Conservation (phyloP, 2,329 filamentous ascomycete genomes). For the Penicillium digitatum region DNA sequence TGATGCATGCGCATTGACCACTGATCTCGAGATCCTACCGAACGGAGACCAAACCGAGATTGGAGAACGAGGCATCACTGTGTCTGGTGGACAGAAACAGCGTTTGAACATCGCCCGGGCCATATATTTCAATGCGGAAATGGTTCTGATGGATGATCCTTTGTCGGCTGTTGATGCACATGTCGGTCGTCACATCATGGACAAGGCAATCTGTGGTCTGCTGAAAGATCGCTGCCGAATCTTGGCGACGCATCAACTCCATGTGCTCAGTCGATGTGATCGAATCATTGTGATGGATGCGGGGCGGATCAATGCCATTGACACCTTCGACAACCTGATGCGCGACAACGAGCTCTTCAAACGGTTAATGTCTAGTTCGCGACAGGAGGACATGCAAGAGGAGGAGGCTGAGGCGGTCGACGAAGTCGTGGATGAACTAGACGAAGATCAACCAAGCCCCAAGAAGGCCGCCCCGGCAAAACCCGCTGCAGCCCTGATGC, state of each 20-base stretch:
- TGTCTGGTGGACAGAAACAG: slow-evolving; percentile 94
- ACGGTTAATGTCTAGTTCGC: slow-evolving; percentile 72
- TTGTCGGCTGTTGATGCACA: slow-evolving; percentile 55
- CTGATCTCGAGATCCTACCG: slow-evolving; percentile 90
- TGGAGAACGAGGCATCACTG: slow-evolving; percentile 89
- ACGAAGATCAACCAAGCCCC: slow-evolving; percentile 22
- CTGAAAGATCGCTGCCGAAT: slow-evolving; percentile 86
- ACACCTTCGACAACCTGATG: slow-evolving; percentile 89
- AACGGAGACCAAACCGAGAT: slow-evolving; percentile 87
- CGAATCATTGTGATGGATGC: slow-evolving; percentile 90
- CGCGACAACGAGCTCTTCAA: slow-evolving; percentile 71
- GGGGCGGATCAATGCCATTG: slow-evolving; percentile 76
- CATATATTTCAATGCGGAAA: slow-evolving; percentile 62
- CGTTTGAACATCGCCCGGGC: slow-evolving; percentile 86
- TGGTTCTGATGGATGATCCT: slow-evolving; percentile 62
- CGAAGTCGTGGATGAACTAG: slow-evolving; percentile 45
- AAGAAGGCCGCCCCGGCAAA: slow-evolving; percentile 12
- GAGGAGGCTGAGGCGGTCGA: slow-evolving; percentile 50
- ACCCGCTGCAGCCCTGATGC: slow-evolving; percentile 40
- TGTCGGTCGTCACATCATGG: slow-evolving; percentile 71
- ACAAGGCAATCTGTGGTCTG: slow-evolving; percentile 86
- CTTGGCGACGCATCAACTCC: slow-evolving; percentile 89
- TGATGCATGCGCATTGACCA: slow-evolving; percentile 75
- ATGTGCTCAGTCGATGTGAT: slow-evolving; percentile 86
- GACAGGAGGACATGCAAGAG: slow-evolving; percentile 51